Evolutionary conservation across 2,329 filamentous ascomycete species (phyloP).

Genomic region (Fusarium denticulatum): DNA sequence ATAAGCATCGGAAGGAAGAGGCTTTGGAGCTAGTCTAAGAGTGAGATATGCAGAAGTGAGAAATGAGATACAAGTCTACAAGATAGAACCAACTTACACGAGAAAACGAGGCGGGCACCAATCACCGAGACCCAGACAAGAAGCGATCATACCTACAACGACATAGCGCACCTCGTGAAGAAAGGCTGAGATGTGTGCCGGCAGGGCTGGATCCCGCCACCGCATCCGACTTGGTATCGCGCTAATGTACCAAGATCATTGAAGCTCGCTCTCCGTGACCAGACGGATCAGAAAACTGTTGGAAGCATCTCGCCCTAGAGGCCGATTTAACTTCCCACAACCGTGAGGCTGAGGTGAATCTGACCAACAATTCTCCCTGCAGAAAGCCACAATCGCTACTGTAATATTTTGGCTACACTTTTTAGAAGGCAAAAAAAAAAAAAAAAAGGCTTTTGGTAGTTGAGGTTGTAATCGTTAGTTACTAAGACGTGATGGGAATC

Average conservation of each 20-base stretch:
- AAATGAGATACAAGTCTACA: background rate
- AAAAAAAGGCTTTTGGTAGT: background rate
- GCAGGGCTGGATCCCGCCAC: constrained; percentile 9
- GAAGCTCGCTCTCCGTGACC: background rate
- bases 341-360: background rate
- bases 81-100: background rate
- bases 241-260: background rate
- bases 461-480: background rate
- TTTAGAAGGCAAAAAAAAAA: background rate
- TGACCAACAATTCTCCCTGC: constrained; percentile 3
- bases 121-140: constrained; percentile 4
- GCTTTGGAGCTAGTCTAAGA: constrained; percentile 9
- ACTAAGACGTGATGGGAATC: background rate
- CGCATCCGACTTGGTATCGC: background rate
- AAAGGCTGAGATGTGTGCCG: constrained; percentile 15
- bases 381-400: constrained; percentile 3
- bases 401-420: background rate
- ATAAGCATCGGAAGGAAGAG: background rate
- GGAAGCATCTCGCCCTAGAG: background rate
- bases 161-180: constrained; percentile 11
- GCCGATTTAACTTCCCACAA: constrained; percentile 5
- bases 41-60: background rate
- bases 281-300: background rate
- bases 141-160: constrained; percentile 13
- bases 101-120: constrained; percentile 38